These are phyloP conservation scores for Suillus cothurnatus DNA, from an alignment of 768 basidiomycete species.

Conservation along the genomic window DNA sequence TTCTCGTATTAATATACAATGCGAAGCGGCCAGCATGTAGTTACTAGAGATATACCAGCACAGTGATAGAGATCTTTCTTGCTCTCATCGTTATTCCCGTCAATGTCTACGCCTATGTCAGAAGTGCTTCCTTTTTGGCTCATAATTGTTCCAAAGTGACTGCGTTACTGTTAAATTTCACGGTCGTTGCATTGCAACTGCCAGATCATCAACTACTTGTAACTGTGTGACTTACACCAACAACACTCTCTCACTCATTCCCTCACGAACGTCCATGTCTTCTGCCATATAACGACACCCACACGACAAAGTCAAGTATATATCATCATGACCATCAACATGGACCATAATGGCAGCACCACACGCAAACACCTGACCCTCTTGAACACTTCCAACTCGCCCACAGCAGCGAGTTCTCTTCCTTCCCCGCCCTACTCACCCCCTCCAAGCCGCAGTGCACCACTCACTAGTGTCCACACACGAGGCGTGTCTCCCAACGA, in stretches of 20 bases:
- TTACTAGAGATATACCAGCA: slow-evolving; percentile 4
- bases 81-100: not conserved
- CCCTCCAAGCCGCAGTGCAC: not conserved
- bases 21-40: not conserved
- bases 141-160: not conserved
- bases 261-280: not conserved
- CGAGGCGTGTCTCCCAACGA: not conserved
- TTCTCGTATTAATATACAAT: not conserved
- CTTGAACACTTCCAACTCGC: not conserved
- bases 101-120: not conserved
- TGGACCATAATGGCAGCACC: not conserved
- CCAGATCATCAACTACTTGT: not conserved
- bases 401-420: slow-evolving; percentile 4
- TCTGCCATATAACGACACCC: not conserved
- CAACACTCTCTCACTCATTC: not conserved
- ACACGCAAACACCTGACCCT: not conserved
- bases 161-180: not conserved
- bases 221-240: not conserved
- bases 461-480: not conserved
- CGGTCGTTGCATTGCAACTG: slow-evolving; percentile 5
- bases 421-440: slow-evolving; percentile 4
- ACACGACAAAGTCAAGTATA: not conserved
- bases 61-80: not conserved
- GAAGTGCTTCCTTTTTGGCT: not conserved
- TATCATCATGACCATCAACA: not conserved